phyloP scores from a whole-genome alignment of 2,329 filamentous ascomycete species.

The Coniochaeta sp. region DNA sequence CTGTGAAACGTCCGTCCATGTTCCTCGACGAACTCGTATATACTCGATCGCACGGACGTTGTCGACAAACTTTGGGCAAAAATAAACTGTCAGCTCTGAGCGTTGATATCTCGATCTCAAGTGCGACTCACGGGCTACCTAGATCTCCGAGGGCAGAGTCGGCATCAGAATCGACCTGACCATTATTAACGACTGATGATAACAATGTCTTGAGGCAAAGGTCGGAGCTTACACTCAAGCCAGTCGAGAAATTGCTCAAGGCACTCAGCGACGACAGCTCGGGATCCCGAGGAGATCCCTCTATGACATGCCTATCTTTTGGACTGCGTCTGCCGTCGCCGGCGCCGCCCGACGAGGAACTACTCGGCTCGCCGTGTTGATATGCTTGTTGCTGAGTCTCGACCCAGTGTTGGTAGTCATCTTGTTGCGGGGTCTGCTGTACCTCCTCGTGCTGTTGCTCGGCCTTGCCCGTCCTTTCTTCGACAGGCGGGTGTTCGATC shows the following conservation, averaged over 20 bases:
- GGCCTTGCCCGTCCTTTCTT: neutral
- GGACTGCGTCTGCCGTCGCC: neutral
- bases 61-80: neutral
- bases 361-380: neutral
- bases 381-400: neutral
- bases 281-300: neutral
- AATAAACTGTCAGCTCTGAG: neutral
- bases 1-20: constrained; percentile 3
- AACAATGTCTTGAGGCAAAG: neutral
- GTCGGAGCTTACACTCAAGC: neutral
- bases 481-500: neutral
- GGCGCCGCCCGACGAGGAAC: neutral
- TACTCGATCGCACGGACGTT: neutral
- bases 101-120: neutral
- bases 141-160: neutral
- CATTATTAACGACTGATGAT: neutral
- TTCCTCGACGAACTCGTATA: constrained; percentile 5
- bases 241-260: neutral
- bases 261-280: neutral
- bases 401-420: neutral
- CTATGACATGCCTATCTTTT: neutral
- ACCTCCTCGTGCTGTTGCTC: neutral
- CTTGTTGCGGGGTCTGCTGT: neutral
- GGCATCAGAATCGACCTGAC: neutral
- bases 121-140: neutral